Evolutionary conservation across 2,329 filamentous ascomycete genomes (phyloP).

Genomic region (Fusarium succisae): DNA sequence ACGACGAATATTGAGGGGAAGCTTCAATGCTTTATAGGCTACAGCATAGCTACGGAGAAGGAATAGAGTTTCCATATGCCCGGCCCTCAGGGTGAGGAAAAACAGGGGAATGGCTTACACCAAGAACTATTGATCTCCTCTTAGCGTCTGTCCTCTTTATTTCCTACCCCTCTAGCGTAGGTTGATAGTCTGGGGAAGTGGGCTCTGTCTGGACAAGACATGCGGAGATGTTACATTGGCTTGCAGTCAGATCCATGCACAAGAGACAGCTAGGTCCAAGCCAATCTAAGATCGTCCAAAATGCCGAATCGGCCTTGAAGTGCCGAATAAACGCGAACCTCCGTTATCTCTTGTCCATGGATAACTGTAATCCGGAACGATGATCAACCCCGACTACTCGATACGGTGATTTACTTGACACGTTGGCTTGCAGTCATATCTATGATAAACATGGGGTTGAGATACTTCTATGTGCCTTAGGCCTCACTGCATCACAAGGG

Average conservation of each 20-base stretch:
- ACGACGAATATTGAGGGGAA: background rate
- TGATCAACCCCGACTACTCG: background rate
- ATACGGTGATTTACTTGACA: too few relatives aligned
- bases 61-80: conserved; percentile 1
- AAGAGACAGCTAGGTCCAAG: too few relatives aligned
- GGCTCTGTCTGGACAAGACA: background rate
- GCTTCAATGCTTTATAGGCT: background rate
- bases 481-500: accelerated
- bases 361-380: background rate
- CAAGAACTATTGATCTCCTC: background rate
- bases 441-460: background rate
- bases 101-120: background rate
- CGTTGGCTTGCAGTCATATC: background rate
- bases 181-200: background rate
- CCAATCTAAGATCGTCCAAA: background rate
- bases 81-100: background rate
- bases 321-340: background rate
- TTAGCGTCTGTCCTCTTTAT: background rate
- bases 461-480: background rate
- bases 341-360: background rate
- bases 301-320: background rate
- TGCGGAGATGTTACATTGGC: background rate
- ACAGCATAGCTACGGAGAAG: background rate
- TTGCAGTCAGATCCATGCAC: background rate
- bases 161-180: background rate